These are phyloP conservation scores for Monosporascus sp. DNA, from an alignment of 2,329 filamentous ascomycete species.

Conservation along the genomic window DNA sequence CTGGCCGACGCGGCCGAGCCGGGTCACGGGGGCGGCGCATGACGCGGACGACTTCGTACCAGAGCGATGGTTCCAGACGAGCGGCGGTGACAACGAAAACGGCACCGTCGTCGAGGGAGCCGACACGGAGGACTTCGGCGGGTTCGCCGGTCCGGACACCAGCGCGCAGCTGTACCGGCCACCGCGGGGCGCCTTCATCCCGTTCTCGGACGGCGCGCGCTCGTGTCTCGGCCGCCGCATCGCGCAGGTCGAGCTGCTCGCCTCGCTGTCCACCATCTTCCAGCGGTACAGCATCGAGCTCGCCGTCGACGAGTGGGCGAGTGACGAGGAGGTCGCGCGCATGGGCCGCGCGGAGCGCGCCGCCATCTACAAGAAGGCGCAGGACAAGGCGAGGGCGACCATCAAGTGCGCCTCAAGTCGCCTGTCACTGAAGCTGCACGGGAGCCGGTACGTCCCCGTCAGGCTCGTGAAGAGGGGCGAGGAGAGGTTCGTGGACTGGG, in stretches of 20 bases:
- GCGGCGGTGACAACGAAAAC: conserved; percentile 8
- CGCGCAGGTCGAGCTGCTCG: conserved; percentile 54
- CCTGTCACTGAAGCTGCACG: conserved; percentile 67
- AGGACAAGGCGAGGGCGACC: conserved; percentile 45
- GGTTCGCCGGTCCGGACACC: conserved; percentile 56
- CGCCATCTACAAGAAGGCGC: conserved; percentile 57
- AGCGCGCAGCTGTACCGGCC: conserved; percentile 57
- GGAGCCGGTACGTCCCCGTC: conserved; percentile 56
- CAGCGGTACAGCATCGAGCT: conserved; percentile 63
- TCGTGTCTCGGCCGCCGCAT: conserved; percentile 54
- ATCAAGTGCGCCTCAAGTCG: conserved; percentile 54
- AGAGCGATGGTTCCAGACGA: conserved; percentile 61
- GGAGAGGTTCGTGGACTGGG: conserved; percentile 57
- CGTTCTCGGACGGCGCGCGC: conserved; percentile 54
- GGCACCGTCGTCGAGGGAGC: conserved; percentile 21
- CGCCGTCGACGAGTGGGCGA: conserved; percentile 56
- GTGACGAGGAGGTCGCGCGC: conserved; percentile 45
- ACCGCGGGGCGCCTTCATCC: conserved; percentile 49
- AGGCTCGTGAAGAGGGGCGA: conserved; percentile 63
- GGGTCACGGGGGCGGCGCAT: conserved; percentile 34
- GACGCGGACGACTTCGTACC: conserved; percentile 67
- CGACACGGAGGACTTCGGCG: conserved; percentile 51
- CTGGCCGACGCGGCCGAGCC: conserved; percentile 35
- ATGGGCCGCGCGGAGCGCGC: conserved; percentile 44
- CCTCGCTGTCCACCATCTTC: conserved; percentile 50